Conservation (phyloP, 2,329 filamentous ascomycete genomes). For the Zymoseptoria passerinii region DNA sequence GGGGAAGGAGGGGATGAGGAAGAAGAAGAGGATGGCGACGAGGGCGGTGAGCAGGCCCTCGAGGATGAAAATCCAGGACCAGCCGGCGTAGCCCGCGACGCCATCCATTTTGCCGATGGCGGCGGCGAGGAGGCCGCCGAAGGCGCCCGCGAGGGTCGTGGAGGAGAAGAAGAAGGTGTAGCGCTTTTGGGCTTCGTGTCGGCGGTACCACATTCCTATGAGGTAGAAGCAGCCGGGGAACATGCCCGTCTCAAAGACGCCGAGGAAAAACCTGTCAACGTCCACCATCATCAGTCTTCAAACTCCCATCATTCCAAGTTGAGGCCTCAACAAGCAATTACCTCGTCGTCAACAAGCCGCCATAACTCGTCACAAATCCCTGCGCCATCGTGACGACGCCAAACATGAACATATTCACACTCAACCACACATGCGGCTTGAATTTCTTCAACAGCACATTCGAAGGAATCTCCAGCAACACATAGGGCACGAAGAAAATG, state of each 20-base stretch:
- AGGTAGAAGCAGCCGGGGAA: slow-evolving; percentile 54
- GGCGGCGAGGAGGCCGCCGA: slow-evolving; percentile 75
- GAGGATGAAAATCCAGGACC: slow-evolving; percentile 71
- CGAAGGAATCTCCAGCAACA: slow-evolving; percentile 47
- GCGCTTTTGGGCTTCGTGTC: slow-evolving; percentile 78
- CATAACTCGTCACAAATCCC: neutral
- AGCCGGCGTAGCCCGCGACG: slow-evolving; percentile 58
- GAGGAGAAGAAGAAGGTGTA: slow-evolving; percentile 91
- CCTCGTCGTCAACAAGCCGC: neutral
- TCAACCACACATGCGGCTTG: slow-evolving; percentile 44
- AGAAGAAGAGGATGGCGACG: slow-evolving; percentile 40
- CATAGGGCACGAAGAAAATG: slow-evolving; percentile 47
- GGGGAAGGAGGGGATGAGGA: slow-evolving; percentile 40
- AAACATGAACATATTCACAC: slow-evolving; percentile 74
- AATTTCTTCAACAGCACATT: slow-evolving; percentile 46
- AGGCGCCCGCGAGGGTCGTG: slow-evolving; percentile 71
- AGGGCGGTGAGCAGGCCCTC: slow-evolving; percentile 43
- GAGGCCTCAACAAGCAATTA: neutral
- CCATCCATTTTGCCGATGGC: slow-evolving; percentile 85
- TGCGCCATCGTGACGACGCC: slow-evolving; percentile 67
- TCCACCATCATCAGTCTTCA: too few relatives aligned
- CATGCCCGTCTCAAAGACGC: slow-evolving; percentile 46
- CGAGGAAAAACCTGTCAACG: slow-evolving; percentile 70
- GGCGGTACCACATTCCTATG: slow-evolving; percentile 73
- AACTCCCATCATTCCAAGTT: neutral